phyloP scores from a whole-genome alignment of 768 basidiomycete genomes.

The Lactarius hatsudake region DNA sequence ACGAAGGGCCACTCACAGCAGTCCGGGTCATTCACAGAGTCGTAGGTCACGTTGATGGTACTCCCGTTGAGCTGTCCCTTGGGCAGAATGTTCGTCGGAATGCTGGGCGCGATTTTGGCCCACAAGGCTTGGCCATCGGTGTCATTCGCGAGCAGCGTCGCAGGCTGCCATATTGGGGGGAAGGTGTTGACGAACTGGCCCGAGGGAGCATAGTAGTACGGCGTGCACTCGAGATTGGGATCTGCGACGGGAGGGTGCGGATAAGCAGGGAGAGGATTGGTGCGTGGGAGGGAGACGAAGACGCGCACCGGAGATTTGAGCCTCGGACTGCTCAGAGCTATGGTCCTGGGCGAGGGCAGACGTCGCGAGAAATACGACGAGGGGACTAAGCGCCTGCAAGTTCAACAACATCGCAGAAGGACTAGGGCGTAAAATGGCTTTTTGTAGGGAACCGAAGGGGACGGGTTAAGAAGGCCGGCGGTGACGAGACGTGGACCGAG shows the following conservation, averaged over 20 bases:
- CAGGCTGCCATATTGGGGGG: slow-evolving; percentile 23
- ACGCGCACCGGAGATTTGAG: slow-evolving; percentile 11
- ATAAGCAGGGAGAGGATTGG: background rate
- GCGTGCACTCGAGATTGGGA: slow-evolving; percentile 21
- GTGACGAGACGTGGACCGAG: background rate
- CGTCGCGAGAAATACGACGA: background rate
- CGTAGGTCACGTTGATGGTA: slow-evolving; percentile 16
- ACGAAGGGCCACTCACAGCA: slow-evolving; percentile 23
- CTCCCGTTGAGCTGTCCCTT: slow-evolving; percentile 32
- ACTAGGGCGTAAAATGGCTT: background rate
- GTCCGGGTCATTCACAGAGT: slow-evolving; percentile 25
- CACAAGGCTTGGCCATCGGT: slow-evolving; percentile 38
- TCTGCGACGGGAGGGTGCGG: slow-evolving; percentile 3
- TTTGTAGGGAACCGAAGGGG: background rate
- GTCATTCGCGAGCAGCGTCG: slow-evolving; percentile 21
- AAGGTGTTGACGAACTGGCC: slow-evolving; percentile 8
- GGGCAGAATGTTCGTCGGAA: slow-evolving; percentile 46
- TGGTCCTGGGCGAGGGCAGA: slow-evolving; percentile 9
- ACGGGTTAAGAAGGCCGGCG: too few species aligned
- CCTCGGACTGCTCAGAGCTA: slow-evolving; percentile 17
- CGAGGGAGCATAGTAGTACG: slow-evolving; percentile 21
- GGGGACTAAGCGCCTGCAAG: background rate
- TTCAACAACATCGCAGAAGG: background rate
- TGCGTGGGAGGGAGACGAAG: background rate
- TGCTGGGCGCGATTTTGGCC: slow-evolving; percentile 39